These are phyloP conservation scores for Apiotrichum brassicae DNA, from an alignment of 1,284 basidiomycete genomes.

Conservation along the genomic window DNA sequence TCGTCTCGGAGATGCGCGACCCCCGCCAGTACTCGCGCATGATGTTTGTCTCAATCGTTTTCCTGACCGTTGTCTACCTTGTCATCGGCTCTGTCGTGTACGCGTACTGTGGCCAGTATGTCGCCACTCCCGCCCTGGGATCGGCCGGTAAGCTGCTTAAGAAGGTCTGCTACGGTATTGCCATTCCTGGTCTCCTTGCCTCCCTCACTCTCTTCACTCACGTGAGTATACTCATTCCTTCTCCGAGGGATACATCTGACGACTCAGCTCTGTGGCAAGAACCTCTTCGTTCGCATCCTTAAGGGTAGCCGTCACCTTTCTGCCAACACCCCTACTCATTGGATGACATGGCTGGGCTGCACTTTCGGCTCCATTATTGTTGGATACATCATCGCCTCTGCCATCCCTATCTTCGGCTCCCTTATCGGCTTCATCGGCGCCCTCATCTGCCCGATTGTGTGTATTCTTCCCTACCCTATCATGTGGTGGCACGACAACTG, in stretches of 20 bases:
- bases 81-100: slow-evolving; percentile 19
- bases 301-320: slow-evolving; percentile 56
- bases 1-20: slow-evolving; percentile 42
- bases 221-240: slow-evolving; percentile 11
- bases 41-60: slow-evolving; percentile 27
- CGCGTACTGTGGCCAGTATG: slow-evolving; percentile 16
- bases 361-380: slow-evolving; percentile 30
- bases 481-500: slow-evolving; percentile 36
- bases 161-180: slow-evolving; percentile 39
- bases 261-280: slow-evolving; percentile 51
- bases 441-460: slow-evolving; percentile 23
- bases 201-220: slow-evolving; percentile 33
- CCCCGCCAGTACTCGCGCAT: slow-evolving; percentile 28
- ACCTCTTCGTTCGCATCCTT: slow-evolving; percentile 58
- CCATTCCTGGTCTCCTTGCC: slow-evolving; percentile 38
- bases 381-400: slow-evolving; percentile 19
- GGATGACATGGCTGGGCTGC: slow-evolving; percentile 54
- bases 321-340: slow-evolving; percentile 55
- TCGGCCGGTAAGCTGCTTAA: slow-evolving; percentile 43
- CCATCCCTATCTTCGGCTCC: slow-evolving; percentile 26
- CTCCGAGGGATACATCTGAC: too few species aligned
- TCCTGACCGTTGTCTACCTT: slow-evolving; percentile 33
- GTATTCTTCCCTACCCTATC: slow-evolving; percentile 19
- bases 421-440: slow-evolving; percentile 31
- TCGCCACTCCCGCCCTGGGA: slow-evolving; percentile 39